Evolutionary conservation across 805 yeast species (phyloP), one percentile per base, ranked within the genome.

Genomic region (Hanseniaspora lindneri): DNA sequence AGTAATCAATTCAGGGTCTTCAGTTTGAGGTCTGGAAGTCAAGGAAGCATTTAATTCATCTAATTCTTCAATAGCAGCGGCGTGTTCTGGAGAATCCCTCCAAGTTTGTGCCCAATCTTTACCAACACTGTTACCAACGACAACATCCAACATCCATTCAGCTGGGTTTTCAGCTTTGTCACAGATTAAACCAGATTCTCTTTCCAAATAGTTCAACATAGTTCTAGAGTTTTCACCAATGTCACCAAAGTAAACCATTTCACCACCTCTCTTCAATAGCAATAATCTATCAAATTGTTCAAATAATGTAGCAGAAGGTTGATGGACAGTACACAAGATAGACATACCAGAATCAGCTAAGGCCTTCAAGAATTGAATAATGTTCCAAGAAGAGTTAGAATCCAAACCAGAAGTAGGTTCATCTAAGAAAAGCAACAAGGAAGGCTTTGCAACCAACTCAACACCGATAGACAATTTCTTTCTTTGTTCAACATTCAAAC

Each of bases 231-330:
- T 74, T 52, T 71, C 68, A 54, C 92, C 92, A 57, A 82, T 76
- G 53, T 81, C 87, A 56, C 94, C 94, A 60, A 81, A 83, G 63
- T 83, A 83, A 27, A 80, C 89, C 54, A 88, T 83, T 58, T 72
- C 68, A 55, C 94, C 94, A 61, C 94, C 94, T 54, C 72, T 75
- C 55, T 78, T 78, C 59, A 83, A 68, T 55, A 83, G 73, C 54
- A 80, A 64, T 51, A 80, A 66, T 51, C 85, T 72, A 55, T 80
- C 86, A 56, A 80, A 80, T 59, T 77, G 77, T 58, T 77, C 75
- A 60, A 80, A 72, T 58, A 80, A 64, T 27, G 78, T 70, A 33
- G 87, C 84, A 17, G 85, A 79, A 53, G 87, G 87, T 65, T 80
- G 87, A 63, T 80, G 87, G 54, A 80, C 80, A 25, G 87, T 80